These are phyloP conservation scores for Calophaca sinica DNA, from an alignment of 306 rosid species.

Conservation along the genomic window DNA sequence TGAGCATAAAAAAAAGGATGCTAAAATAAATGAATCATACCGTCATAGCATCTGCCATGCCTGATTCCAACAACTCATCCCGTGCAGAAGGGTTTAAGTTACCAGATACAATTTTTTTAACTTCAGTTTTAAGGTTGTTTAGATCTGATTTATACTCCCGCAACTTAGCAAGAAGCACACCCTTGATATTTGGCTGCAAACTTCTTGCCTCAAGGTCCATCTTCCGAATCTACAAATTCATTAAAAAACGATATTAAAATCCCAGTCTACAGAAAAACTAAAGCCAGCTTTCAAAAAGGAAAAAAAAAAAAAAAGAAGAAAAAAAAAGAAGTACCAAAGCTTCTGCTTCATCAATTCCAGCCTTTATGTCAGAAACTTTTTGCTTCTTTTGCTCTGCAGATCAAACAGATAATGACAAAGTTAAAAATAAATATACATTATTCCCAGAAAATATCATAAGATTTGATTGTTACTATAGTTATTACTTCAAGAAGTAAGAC, in stretches of 20 bases:
- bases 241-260: constrained; percentile 32
- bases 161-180: constrained; percentile 83
- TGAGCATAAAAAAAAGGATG: constrained; percentile 22
- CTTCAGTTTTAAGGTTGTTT: constrained; percentile 85
- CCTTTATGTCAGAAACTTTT: constrained; percentile 74
- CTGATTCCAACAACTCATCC: constrained; percentile 92
- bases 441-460: constrained; percentile 35
- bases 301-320: neutral
- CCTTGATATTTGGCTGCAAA: constrained; percentile 90
- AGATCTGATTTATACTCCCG: constrained; percentile 96
- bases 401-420: constrained; percentile 33
- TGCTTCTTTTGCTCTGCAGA: constrained; percentile 95
- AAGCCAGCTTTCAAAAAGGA: constrained; percentile 38
- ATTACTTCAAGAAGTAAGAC: constrained; percentile 21
- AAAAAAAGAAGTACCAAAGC: constrained; percentile 67
- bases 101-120: constrained; percentile 77
- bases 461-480: constrained; percentile 23
- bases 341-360: constrained; percentile 93
- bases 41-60: constrained; percentile 92
- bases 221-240: constrained; percentile 69
- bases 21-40: constrained; percentile 55
- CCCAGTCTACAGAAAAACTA: constrained; percentile 29
- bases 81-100: constrained; percentile 78
- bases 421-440: constrained; percentile 13
- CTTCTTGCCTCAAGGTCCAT: constrained; percentile 97